Conservation (phyloP, 495 filamentous ascomycete species). For the Lasiosphaeria hispida region DNA sequence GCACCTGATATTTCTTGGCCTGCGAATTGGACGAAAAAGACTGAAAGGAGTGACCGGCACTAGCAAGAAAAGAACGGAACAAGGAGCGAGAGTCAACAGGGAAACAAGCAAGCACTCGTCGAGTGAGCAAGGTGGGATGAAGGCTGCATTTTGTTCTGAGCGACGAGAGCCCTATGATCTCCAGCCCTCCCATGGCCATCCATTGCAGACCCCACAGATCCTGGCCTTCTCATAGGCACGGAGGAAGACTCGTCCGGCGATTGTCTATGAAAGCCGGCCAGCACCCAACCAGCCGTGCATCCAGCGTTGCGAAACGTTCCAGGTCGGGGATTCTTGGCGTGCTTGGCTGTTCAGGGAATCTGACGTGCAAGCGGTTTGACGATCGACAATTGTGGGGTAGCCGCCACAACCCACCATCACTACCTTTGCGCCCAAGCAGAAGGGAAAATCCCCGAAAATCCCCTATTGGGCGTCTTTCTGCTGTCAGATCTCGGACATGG, state of each 20-base stretch:
- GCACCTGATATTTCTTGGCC: background rate
- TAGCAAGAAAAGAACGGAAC: constrained; percentile 1
- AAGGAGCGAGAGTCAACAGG: background rate
- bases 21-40: background rate
- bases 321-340: constrained; percentile 22
- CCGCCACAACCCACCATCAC: background rate
- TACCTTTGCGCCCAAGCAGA: too few species aligned
- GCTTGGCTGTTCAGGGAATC: constrained; percentile 9
- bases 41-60: constrained; percentile 28
- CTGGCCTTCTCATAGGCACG: background rate
- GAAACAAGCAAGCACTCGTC: background rate
- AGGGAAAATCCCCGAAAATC: background rate
- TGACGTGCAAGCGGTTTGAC: constrained; percentile 19
- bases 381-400: constrained; percentile 15
- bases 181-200: background rate
- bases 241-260: background rate
- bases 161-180: background rate
- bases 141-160: constrained; percentile 3
- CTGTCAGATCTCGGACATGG: background rate
- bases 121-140: background rate
- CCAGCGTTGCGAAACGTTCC: constrained; percentile 18
- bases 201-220: background rate
- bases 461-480: background rate
- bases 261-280: background rate
- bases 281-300: background rate